Base-by-base conservation (phyloP, 805 yeast species). In the Hanseniaspora singularis region DNA sequence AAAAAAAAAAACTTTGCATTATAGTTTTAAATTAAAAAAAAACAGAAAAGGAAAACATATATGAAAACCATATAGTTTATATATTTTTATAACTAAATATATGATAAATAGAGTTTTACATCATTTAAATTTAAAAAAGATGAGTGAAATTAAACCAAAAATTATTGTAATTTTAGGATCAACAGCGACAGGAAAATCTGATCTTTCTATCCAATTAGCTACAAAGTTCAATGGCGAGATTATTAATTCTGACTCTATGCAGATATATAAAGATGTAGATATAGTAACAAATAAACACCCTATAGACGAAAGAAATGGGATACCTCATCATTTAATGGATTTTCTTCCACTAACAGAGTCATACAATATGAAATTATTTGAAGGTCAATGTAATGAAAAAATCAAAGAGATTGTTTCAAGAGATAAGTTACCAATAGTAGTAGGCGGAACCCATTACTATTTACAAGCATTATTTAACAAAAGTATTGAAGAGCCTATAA, bases 201-300 rank as follows among this genome's bases (percentile, higher is more conserved):
- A 84, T 54, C 71, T 76, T 56, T 60, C 67, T 8, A 57, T 55
- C 33, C 89, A 86, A 51, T 60, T 92, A 18, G 96, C 96, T 10
- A 70, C 74, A 53, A 70, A 71, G 23, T 71, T 81, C 44, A 73
- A 79, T 57, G 97, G 97, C 18, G 97, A 92, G 58, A 71, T 92
- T 52, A 82, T 92, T 52, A 92, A 92, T 62, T 95, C 95, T 0
- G 98, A 92, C 60, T 86, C 97, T 1, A 88, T 92, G 96, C 98
- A 92, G 63, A 82, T 92, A 69, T 92, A 92, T 62, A 64, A 68
- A 33, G 79, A 75, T 0, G 64, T 77, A 1, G 85, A 81, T 12
- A 74, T 76, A 10, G 85, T 92, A 51, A 84, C 98, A 14, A 92
- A 92, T 57, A 92, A 92, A 57, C 97, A 92, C 55, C 97, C 98